phyloP scores from a whole-genome alignment of 495 filamentous ascomycete species.

The Penicillium pulvis region DNA sequence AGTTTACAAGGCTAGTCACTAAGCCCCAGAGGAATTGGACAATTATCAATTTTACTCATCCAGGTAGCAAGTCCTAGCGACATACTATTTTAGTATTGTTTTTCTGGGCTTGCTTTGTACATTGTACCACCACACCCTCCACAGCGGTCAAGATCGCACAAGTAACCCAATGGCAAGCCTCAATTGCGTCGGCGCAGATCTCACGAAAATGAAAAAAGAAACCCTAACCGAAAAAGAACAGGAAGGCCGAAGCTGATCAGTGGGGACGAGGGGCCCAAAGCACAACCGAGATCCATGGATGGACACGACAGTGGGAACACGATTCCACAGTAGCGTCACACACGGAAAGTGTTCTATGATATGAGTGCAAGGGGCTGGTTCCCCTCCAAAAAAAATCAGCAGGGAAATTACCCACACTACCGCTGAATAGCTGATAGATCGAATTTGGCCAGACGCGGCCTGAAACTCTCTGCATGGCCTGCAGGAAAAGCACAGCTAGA shows the following conservation, averaged over 20 bases:
- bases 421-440: not conserved
- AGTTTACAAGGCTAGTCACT: not conserved
- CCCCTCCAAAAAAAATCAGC: not conserved
- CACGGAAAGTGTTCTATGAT: not conserved
- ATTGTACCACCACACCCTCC: too few species aligned
- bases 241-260: conserved; percentile 4
- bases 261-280: not conserved
- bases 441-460: not conserved
- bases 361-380: not conserved
- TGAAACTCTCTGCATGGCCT: not conserved
- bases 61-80: not conserved
- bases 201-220: not conserved
- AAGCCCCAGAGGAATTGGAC: not conserved
- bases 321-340: conserved; percentile 4
- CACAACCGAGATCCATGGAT: not conserved
- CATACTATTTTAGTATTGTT: too few species aligned
- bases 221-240: conserved; percentile 1
- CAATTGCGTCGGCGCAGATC: not conserved
- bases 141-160: not conserved
- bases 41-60: not conserved
- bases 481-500: not conserved
- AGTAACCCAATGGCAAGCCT: not conserved
- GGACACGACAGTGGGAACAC: conserved; percentile 2
- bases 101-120: too few species aligned
- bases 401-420: not conserved